A percentile compares a stretch with the other conserved stretches of the same genome.
These are phyloP conservation scores for Furcasterigmium furcatum DNA, from an alignment of 2,329 filamentous ascomycete species.

Conservation along the genomic window DNA sequence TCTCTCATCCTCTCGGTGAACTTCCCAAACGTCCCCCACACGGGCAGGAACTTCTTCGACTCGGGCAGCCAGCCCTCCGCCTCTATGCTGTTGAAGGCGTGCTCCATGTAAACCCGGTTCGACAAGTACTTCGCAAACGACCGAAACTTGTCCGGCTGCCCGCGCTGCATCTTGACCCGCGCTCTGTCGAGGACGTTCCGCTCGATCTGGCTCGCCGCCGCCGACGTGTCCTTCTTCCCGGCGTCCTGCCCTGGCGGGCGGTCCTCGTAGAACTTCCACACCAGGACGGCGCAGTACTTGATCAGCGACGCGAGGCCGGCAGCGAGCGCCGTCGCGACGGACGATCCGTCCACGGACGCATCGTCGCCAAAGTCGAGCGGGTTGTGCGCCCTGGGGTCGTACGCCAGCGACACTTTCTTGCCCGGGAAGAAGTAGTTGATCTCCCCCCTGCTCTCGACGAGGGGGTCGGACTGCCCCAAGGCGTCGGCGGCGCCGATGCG, in stretches of 20 bases:
- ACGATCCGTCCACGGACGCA: slow-evolving; percentile 14
- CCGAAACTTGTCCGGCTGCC: not conserved
- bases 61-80: not conserved
- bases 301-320: slow-evolving; percentile 25
- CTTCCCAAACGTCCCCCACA: not conserved
- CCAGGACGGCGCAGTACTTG: slow-evolving; percentile 18
- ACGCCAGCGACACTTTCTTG: slow-evolving; percentile 15
- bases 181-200: not conserved
- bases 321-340: slow-evolving; percentile 24
- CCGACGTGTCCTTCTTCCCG: not conserved
- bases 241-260: not conserved
- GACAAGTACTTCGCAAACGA: not conserved
- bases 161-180: not conserved
- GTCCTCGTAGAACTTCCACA: not conserved
- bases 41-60: not conserved
- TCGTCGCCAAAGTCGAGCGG: not conserved
- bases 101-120: not conserved
- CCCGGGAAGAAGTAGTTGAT: slow-evolving; percentile 27
- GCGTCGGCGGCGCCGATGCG: slow-evolving; percentile 22
- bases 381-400: not conserved
- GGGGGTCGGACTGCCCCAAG: slow-evolving; percentile 12
- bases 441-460: slow-evolving; percentile 11
- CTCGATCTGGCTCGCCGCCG: not conserved
- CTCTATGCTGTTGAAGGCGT: not conserved
- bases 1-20: not conserved